These are phyloP conservation scores for Ophiostoma sp. DNA, from an alignment of 2,329 filamentous ascomycete species.

Conservation along the genomic window DNA sequence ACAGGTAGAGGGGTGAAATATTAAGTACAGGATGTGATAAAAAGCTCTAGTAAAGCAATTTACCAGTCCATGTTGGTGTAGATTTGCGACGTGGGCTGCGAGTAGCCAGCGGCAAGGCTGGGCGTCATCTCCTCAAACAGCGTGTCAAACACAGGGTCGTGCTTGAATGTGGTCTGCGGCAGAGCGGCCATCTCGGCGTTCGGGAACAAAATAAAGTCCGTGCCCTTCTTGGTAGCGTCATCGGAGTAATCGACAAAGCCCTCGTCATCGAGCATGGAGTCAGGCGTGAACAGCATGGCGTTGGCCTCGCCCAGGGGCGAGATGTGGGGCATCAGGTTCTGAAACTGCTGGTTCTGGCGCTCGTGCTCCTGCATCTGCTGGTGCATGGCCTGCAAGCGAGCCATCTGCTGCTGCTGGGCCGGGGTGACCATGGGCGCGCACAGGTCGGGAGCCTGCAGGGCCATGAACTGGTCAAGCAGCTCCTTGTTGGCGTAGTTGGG, in stretches of 20 bases:
- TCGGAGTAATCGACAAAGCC: slow-evolving; percentile 57
- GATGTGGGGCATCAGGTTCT: slow-evolving; percentile 41
- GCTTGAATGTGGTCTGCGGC: slow-evolving; percentile 25
- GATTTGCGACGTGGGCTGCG: slow-evolving; percentile 53
- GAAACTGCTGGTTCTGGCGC: slow-evolving; percentile 24
- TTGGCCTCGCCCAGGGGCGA: slow-evolving; percentile 69
- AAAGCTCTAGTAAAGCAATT: not conserved
- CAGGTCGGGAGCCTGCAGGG: slow-evolving; percentile 42
- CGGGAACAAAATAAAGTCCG: slow-evolving; percentile 67
- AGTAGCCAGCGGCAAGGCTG: slow-evolving; percentile 53
- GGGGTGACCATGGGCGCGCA: slow-evolving; percentile 38
- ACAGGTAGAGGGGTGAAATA: slow-evolving; percentile 8
- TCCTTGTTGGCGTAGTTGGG: slow-evolving; percentile 44
- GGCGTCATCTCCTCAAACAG: slow-evolving; percentile 53
- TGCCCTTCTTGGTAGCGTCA: slow-evolving; percentile 45
- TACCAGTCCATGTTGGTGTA: slow-evolving; percentile 47
- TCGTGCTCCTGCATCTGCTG: slow-evolving; percentile 22
- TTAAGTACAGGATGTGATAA: not conserved
- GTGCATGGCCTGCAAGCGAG: slow-evolving; percentile 22
- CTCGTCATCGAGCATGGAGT: slow-evolving; percentile 64
- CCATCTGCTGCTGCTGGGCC: slow-evolving; percentile 28
- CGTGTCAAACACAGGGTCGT: slow-evolving; percentile 40
- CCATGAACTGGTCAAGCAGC: slow-evolving; percentile 45
- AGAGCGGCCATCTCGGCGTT: slow-evolving; percentile 37
- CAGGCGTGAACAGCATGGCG: slow-evolving; percentile 68